A percentile compares a stretch with the other conserved stretches of the same genome.
phyloP scores from a whole-genome alignment of 495 filamentous ascomycete species.

The Aspergillus conjunctus region DNA sequence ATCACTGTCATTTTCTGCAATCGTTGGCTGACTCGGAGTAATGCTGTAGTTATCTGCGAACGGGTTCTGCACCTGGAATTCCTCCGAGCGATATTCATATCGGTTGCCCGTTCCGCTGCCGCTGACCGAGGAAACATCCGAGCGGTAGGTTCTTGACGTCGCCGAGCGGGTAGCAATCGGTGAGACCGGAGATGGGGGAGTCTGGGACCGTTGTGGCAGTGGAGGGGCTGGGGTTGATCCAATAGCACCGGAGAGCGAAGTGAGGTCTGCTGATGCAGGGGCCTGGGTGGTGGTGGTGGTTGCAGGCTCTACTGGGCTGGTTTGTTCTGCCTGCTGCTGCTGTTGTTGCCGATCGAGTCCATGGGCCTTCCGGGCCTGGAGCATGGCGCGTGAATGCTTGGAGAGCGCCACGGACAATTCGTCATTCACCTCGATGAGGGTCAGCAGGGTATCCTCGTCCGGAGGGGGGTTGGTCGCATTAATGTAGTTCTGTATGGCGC shows the following conservation, averaged over 20 bases:
- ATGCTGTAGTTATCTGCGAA: conserved; percentile 44
- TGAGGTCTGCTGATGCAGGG: conserved; percentile 24
- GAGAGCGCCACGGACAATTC: conserved; percentile 75
- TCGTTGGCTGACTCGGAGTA: conserved; percentile 17
- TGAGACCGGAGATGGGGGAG: conserved; percentile 16
- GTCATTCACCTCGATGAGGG: conserved; percentile 93
- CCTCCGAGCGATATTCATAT: conserved; percentile 47
- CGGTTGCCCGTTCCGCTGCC: conserved; percentile 20
- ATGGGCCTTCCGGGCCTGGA: conserved; percentile 62
- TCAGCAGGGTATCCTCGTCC: conserved; percentile 90
- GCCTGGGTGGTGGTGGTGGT: conserved; percentile 22
- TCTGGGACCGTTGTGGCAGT: conserved; percentile 18
- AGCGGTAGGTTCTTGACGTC: conserved; percentile 10
- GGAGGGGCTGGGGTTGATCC: conserved; percentile 20
- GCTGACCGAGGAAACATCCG: conserved; percentile 14
- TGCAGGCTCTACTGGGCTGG: neutral
- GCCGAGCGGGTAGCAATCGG: conserved; percentile 12
- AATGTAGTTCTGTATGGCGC: conserved; percentile 83
- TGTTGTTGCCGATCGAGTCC: conserved; percentile 20
- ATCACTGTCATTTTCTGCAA: conserved; percentile 7
- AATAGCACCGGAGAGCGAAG: conserved; percentile 22
- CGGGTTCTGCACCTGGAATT: conserved; percentile 50
- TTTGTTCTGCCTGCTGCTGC: neutral
- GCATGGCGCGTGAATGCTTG: conserved; percentile 77
- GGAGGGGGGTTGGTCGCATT: conserved; percentile 72